These are phyloP conservation scores for Phalaenopsis aphrodite DNA, from an alignment of 106 monocot species.

Conservation along the genomic window DNA sequence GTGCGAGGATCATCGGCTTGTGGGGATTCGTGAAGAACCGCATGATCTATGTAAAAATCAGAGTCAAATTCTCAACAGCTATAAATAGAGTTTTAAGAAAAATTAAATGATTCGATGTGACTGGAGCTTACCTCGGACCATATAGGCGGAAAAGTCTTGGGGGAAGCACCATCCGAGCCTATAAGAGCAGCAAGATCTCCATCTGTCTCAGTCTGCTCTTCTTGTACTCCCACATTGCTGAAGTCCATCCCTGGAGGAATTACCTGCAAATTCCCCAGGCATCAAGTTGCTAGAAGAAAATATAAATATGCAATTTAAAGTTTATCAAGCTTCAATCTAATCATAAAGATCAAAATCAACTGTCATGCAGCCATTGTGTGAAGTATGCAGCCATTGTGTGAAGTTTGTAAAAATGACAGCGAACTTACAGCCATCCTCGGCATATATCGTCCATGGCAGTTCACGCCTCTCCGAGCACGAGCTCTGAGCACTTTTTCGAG, in stretches of 20 bases:
- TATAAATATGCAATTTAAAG: neutral
- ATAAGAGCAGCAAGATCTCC: slow-evolving; percentile 37
- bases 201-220: slow-evolving; percentile 49
- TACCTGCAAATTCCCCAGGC: slow-evolving; percentile 35
- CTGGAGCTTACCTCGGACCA: slow-evolving; percentile 56
- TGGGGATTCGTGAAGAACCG: slow-evolving; percentile 93
- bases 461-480: slow-evolving; percentile 45
- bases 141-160: slow-evolving; percentile 55
- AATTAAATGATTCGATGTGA: neutral
- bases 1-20: slow-evolving; percentile 92
- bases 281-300: neutral
- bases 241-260: slow-evolving; percentile 99
- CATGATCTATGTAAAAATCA: slow-evolving; percentile 36
- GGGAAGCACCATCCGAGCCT: slow-evolving; percentile 49
- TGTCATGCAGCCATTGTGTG: neutral
- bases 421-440: slow-evolving; percentile 88
- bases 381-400: slow-evolving; percentile 1
- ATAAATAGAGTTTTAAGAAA: neutral
- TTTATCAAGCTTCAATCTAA: neutral
- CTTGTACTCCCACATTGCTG: slow-evolving; percentile 76
- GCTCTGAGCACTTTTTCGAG: slow-evolving; percentile 84
- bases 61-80: neutral
- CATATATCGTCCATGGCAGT: slow-evolving; percentile 84
- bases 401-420: neutral
- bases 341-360: neutral